Evolutionary conservation across 352 stramenopile species (phyloP).

Genomic region (Phytophthora syringae): DNA sequence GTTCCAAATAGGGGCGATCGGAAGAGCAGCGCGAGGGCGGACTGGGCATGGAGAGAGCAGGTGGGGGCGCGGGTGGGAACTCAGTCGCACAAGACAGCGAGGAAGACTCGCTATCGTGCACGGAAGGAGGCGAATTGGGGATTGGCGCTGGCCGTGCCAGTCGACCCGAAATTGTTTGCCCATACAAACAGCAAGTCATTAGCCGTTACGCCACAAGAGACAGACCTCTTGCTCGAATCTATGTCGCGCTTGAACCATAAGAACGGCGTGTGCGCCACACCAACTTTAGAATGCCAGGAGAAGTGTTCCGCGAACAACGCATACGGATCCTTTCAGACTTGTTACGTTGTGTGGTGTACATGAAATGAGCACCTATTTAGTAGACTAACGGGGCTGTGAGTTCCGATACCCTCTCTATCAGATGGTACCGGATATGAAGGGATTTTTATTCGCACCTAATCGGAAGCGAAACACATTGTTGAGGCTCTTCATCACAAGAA

Average conservation of each 20-base stretch:
- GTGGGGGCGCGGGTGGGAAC: not conserved
- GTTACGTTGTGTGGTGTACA: conserved; percentile 3
- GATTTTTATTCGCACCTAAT: not conserved
- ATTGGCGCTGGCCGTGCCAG: conserved; percentile 7
- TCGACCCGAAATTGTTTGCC: not conserved
- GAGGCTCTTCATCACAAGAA: conserved; percentile 18
- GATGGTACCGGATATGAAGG: not conserved
- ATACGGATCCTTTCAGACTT: not conserved
- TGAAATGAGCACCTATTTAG: not conserved
- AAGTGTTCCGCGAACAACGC: conserved; percentile 21
- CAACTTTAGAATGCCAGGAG: conserved; percentile 31
- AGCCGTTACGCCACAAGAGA: conserved; percentile 7
- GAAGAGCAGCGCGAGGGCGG: conserved; percentile 23
- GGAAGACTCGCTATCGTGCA: conserved; percentile 11
- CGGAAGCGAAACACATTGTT: conserved; percentile 8
- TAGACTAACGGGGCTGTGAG: not conserved
- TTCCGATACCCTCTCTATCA: not conserved
- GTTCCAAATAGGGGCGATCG: conserved; percentile 12
- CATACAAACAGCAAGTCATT: conserved; percentile 16
- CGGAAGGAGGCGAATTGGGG: conserved; percentile 28
- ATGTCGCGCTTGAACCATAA: conserved; percentile 19
- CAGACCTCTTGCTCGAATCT: conserved; percentile 10
- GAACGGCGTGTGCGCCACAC: conserved; percentile 21
- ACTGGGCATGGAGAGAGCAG: conserved; percentile 30
- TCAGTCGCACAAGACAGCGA: conserved; percentile 16